Percentiles rank a stretch among this genome's conserved stretches.
phyloP scores from a whole-genome alignment of 2,329 filamentous ascomycete genomes.

The Alternaria gansuensis region DNA sequence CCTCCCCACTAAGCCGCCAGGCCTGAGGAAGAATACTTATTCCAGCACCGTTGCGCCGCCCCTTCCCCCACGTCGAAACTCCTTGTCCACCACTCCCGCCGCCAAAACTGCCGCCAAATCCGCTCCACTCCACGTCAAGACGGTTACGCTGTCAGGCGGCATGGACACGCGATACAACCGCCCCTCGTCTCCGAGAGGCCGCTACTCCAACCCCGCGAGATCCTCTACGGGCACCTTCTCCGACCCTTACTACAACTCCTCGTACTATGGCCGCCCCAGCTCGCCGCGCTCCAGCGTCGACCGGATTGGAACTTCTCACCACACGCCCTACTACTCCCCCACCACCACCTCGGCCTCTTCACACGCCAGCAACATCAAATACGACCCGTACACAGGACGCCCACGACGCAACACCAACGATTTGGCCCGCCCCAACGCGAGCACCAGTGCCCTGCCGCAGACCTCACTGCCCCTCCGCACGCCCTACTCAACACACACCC shows the following conservation, averaged over 20 bases:
- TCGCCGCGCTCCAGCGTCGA: conserved; percentile 51
- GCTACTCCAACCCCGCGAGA: conserved; percentile 44
- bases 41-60: conserved; percentile 31
- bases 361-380: conserved; percentile 44
- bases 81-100: conserved; percentile 33
- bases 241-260: conserved; percentile 46
- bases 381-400: conserved; percentile 57
- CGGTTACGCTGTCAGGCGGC: conserved; percentile 31
- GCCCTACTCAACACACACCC: conserved; percentile 36
- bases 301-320: conserved; percentile 35
- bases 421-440: conserved; percentile 48
- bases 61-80: conserved; percentile 40
- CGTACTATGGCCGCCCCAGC: conserved; percentile 43
- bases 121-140: conserved; percentile 34
- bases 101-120: conserved; percentile 34
- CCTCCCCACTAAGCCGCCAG: conserved; percentile 34
- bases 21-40: conserved; percentile 34
- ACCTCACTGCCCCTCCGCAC: conserved; percentile 47
- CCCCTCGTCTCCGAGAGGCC: conserved; percentile 47
- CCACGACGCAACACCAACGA: conserved; percentile 58
- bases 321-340: conserved; percentile 37
- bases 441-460: conserved; percentile 38
- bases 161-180: conserved; percentile 51
- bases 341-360: conserved; percentile 39
- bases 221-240: conserved; percentile 51